A percentile compares a stretch with the other conserved stretches of the same genome.
Evolutionary conservation across 805 yeast genomes (phyloP).

Genomic region (Hanseniaspora guilliermondii): DNA sequence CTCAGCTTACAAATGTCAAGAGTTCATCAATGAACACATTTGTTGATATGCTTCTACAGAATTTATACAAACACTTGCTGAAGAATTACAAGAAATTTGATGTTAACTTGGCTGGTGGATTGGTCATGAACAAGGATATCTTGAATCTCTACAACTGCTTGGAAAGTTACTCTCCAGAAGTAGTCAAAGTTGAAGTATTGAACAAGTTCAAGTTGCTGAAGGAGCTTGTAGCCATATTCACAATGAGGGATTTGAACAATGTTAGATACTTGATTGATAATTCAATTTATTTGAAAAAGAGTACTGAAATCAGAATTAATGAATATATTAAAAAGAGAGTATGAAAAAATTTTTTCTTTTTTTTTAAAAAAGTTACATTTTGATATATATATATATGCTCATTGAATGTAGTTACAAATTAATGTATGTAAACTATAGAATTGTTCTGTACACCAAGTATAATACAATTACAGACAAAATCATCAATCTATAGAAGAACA

Average conservation of each 20-base stretch:
- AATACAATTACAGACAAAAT: neutral
- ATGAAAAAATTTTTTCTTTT: neutral
- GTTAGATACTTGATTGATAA: slow-evolving; percentile 11
- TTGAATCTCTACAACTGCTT: slow-evolving; percentile 59
- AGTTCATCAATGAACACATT: slow-evolving; percentile 24
- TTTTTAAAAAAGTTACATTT: neutral
- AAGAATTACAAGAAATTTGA: slow-evolving; percentile 64
- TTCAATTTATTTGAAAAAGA: slow-evolving; percentile 8
- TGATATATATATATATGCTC: neutral
- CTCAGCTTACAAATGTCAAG: slow-evolving; percentile 22
- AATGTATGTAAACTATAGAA: neutral
- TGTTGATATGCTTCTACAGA: slow-evolving; percentile 45
- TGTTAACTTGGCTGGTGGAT: slow-evolving; percentile 73
- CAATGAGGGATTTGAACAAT: slow-evolving; percentile 11
- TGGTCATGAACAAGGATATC: slow-evolving; percentile 68
- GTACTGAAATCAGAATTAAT: neutral
- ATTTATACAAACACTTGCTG: slow-evolving; percentile 45
- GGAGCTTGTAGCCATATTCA: slow-evolving; percentile 9
- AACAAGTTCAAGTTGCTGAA: slow-evolving; percentile 4
- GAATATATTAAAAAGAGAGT: slow-evolving; percentile 9
- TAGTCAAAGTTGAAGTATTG: neutral
- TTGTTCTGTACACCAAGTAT: neutral
- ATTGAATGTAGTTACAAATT: no score
- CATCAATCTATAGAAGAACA: slow-evolving; percentile 1
- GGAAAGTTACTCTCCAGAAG: slow-evolving; percentile 26